Evolutionary conservation across 805 yeast species (phyloP).

Genomic region (Saccharomycodes ludwigii): DNA sequence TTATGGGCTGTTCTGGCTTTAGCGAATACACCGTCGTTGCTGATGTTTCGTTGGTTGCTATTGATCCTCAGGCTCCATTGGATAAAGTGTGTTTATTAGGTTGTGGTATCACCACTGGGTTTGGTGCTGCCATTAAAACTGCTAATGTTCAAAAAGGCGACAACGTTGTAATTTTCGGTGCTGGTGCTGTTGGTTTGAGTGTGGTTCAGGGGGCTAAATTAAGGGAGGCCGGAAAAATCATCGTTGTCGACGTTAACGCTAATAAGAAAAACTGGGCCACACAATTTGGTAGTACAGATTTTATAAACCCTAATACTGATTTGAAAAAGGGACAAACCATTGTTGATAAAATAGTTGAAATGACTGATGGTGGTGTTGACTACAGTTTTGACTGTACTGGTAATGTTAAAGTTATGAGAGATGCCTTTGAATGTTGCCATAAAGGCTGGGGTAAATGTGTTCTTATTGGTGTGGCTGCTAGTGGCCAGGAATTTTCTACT

Average conservation of each 20-base stretch:
- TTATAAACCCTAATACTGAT: constrained; percentile 64
- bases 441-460: constrained; percentile 98
- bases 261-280: constrained; percentile 75
- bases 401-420: constrained; percentile 87
- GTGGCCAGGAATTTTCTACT: constrained; percentile 92
- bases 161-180: constrained; percentile 92
- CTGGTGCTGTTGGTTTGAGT: constrained; percentile 94
- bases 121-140: constrained; percentile 93
- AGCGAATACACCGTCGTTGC: constrained; percentile 97
- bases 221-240: constrained; percentile 69
- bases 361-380: constrained; percentile 96
- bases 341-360: constrained; percentile 71
- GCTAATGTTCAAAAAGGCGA: constrained; percentile 88
- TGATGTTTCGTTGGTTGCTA: constrained; percentile 91
- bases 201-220: constrained; percentile 90
- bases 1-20: constrained; percentile 97
- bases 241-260: constrained; percentile 80
- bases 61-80: constrained; percentile 69
- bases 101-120: constrained; percentile 97
- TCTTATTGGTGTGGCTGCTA: constrained; percentile 96
- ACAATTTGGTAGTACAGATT: constrained; percentile 92
- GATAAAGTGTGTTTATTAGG: constrained; percentile 89
- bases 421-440: constrained; percentile 93
- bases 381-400: constrained; percentile 98
- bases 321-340: constrained; percentile 59